Base-by-base conservation (phyloP, 495 filamentous ascomycete genomes). In the Chaetomidium leptoderma region DNA sequence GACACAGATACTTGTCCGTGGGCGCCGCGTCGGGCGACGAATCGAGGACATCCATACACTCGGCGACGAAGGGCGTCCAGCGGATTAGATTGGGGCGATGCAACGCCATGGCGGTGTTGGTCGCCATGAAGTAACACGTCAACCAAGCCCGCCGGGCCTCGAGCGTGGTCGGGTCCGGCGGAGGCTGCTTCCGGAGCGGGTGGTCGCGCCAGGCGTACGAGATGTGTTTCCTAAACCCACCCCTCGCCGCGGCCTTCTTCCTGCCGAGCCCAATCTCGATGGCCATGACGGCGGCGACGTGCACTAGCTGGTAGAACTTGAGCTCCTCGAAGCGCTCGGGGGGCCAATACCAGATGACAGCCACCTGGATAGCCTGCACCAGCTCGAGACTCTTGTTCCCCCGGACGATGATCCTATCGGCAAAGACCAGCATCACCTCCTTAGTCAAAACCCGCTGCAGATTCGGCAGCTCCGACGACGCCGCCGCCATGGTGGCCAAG, bases 221-320 rank as follows among this genome's bases (percentile, higher is more conserved):
- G 48, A 68, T 67, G 59, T 74, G 73, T 55, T 63, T 69, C 26
- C 66, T 70, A 32, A 68, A 56, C 23, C 66, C 69, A 24, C 70
- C 64, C 62, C 69, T 63, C 9, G 66, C n/a, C n/a, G n/a, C 63
- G 60, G 73, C 67, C 49, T 74, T 74, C 64, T 73, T 74, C 63
- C 76, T 79, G 8, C 89, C 86, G 30, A 97, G 79, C 0, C 91
- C 92, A 39, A 97, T 79, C 66, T 98, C 93, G 63, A 97, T 84
- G 13, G 85, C 89, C 83, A 97, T 87, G 36, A 88, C 76, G 32
- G 89, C 87, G 7, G 91, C 89, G 50, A 92, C 81, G 64, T 96
- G 89, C 26, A 89, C 84, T 52, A 95, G 76, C 71, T 92, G 89
- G 69, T 95, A 95, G 66, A 92, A 96, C 65, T 93, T 95, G 61